These are phyloP conservation scores for Daldinia grandis DNA, from an alignment of 495 filamentous ascomycete genomes.

Conservation along the genomic window DNA sequence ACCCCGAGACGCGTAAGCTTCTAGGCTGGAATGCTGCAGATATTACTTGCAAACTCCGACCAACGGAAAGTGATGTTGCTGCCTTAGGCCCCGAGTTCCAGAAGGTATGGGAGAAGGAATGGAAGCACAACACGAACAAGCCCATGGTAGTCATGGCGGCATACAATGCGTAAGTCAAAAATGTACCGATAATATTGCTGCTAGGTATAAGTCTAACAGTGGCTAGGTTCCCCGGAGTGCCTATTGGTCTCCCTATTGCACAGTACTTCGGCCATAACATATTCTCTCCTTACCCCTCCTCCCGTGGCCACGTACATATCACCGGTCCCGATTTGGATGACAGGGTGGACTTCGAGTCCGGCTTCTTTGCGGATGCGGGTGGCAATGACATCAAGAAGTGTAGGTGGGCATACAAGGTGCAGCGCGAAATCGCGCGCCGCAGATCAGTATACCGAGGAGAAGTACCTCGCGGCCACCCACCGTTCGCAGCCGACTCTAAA, in stretches of 20 bases:
- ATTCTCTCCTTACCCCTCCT: not conserved
- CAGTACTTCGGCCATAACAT: not conserved
- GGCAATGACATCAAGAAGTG: not conserved
- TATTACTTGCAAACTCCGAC: slow-evolving; percentile 54
- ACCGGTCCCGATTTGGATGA: not conserved
- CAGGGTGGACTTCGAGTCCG: not conserved
- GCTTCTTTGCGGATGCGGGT: not conserved
- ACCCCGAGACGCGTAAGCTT: slow-evolving; percentile 29
- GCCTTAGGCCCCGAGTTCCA: slow-evolving; percentile 52
- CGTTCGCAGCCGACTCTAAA: not conserved
- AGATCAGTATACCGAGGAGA: not conserved
- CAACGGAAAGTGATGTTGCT: slow-evolving; percentile 50
- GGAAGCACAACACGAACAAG: slow-evolving; percentile 46
- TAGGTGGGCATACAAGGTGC: not conserved
- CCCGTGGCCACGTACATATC: not conserved
- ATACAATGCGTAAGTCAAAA: slow-evolving; percentile 35
- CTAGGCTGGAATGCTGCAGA: slow-evolving; percentile 59
- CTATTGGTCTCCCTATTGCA: not conserved
- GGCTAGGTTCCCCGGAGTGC: not conserved
- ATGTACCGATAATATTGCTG: not conserved
- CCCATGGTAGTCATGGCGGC: slow-evolving; percentile 50
- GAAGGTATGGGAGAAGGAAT: slow-evolving; percentile 54
- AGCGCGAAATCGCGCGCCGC: not conserved
- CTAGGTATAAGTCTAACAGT: not conserved
- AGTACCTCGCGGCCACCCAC: not conserved